Evolutionary conservation across 768 basidiomycete genomes (phyloP).

Genomic region (Filobasidium floriforme): DNA sequence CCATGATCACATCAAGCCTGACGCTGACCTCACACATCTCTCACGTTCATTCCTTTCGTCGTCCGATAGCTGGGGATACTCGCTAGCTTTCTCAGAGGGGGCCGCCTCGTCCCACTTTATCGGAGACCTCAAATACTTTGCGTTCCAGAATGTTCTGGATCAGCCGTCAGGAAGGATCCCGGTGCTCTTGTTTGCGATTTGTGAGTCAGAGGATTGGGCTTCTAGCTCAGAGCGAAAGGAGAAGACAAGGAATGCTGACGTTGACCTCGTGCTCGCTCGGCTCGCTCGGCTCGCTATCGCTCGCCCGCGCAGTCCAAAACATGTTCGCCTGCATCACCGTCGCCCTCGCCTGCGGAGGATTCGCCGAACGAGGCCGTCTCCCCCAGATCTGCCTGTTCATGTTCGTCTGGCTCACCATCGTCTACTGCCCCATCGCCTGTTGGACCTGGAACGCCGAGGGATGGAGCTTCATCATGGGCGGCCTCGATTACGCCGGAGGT

Average conservation of each 20-base stretch:
- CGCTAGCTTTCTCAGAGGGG: constrained; percentile 67
- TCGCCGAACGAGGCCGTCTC: constrained; percentile 79
- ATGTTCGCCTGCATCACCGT: constrained; percentile 37
- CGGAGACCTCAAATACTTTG: constrained; percentile 75
- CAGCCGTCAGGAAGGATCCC: constrained; percentile 71
- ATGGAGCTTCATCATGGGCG: constrained; percentile 70
- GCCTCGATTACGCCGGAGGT: constrained; percentile 76
- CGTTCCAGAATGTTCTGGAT: constrained; percentile 62
- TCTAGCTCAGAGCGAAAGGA: no score
- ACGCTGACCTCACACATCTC: no score
- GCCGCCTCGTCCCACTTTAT: constrained; percentile 56
- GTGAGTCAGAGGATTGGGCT: constrained; percentile 46
- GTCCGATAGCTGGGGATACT: constrained; percentile 66
- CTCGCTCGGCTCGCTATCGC: not conserved
- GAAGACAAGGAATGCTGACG: no score
- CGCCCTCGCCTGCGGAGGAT: constrained; percentile 49
- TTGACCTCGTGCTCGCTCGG: not conserved
- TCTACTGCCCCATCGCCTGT: constrained; percentile 68
- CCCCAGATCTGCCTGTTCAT: constrained; percentile 67
- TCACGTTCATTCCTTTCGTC: no score
- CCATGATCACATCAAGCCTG: no score
- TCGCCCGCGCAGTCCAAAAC: constrained; percentile 16
- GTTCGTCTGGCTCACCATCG: constrained; percentile 77
- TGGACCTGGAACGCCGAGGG: constrained; percentile 60
- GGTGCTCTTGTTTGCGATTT: constrained; percentile 72